phyloP scores from a whole-genome alignment of 2,329 filamentous ascomycete genomes.

The Nigrospora oryzae region DNA sequence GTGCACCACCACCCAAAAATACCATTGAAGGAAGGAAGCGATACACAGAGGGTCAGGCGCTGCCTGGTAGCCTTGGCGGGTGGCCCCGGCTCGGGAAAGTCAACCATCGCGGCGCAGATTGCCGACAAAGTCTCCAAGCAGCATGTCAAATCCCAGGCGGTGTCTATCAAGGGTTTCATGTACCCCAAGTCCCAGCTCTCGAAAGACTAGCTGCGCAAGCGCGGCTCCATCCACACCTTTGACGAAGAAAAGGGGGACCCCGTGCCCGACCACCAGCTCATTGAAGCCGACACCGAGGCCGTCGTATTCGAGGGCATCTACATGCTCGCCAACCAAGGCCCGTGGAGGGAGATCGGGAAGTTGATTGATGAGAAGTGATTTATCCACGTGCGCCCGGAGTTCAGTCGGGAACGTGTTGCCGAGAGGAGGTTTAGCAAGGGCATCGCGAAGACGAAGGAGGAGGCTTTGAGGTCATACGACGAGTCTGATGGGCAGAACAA shows the following conservation, averaged over 20 bases:
- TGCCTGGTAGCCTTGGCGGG: too few species aligned
- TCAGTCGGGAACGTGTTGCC: not conserved
- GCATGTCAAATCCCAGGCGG: too few species aligned
- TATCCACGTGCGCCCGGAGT: not conserved
- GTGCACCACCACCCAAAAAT: too few species aligned
- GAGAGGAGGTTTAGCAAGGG: not conserved
- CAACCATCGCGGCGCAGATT: too few species aligned
- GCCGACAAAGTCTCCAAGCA: too few species aligned
- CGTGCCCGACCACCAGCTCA: not conserved
- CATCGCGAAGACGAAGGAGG: not conserved
- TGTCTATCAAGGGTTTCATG: too few species aligned
- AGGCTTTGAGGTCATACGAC: constrained; percentile 1
- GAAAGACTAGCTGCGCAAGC: too few species aligned
- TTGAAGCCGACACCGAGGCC: not conserved
- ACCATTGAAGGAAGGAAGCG: too few species aligned
- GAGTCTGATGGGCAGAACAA: constrained; percentile 1
- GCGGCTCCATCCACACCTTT: too few species aligned
- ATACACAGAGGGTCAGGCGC: too few species aligned
- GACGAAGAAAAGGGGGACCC: constrained; percentile 2
- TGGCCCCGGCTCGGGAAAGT: too few species aligned
- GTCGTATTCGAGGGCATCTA: not conserved
- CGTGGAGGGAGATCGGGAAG: constrained; percentile 1
- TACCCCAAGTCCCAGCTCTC: too few species aligned
- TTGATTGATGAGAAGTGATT: constrained; percentile 2
- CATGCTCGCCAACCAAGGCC: not conserved